These are phyloP conservation scores for Trifolium fragiferum DNA, from an alignment of 306 rosid genomes.

Conservation along the genomic window DNA sequence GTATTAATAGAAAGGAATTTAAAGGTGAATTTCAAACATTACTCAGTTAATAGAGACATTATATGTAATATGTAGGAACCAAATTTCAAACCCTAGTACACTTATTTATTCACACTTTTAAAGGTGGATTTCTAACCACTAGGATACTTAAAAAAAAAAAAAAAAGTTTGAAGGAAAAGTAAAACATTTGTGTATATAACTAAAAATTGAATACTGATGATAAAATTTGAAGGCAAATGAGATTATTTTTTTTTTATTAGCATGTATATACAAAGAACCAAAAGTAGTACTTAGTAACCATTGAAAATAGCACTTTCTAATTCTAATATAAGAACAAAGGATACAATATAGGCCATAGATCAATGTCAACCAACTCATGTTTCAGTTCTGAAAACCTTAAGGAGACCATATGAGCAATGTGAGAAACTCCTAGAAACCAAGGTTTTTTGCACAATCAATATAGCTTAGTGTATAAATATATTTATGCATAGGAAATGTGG, in stretches of 20 bases:
- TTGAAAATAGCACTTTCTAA: slow-evolving; percentile 18
- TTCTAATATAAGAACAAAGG: slow-evolving; percentile 33
- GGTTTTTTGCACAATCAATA: slow-evolving; percentile 44
- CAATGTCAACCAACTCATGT: slow-evolving; percentile 34
- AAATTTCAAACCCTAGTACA: too few species aligned
- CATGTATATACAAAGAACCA: slow-evolving; percentile 54
- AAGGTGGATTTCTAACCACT: too few species aligned
- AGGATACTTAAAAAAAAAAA: too few species aligned
- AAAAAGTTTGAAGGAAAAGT: not conserved
- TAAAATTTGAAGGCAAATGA: slow-evolving; percentile 41
- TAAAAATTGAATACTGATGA: slow-evolving; percentile 27
- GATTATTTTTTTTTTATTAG: slow-evolving; percentile 43
- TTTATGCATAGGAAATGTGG: slow-evolving; percentile 25
- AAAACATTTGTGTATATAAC: not conserved
- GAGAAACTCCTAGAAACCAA: slow-evolving; percentile 42
- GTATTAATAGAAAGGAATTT: too few species aligned
- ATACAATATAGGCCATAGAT: slow-evolving; percentile 38
- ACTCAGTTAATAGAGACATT: too few species aligned
- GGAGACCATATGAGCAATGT: slow-evolving; percentile 36
- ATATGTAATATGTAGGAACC: too few species aligned
- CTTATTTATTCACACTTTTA: too few species aligned
- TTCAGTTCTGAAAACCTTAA: slow-evolving; percentile 36
- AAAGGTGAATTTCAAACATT: too few species aligned
- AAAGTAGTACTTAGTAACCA: slow-evolving; percentile 37
- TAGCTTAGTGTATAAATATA: slow-evolving; percentile 19